A percentile compares a stretch with the other conserved stretches of the same genome.
Evolutionary conservation across 2,329 filamentous ascomycete genomes (phyloP).

Genomic region (Stachybotrys chartarum): DNA sequence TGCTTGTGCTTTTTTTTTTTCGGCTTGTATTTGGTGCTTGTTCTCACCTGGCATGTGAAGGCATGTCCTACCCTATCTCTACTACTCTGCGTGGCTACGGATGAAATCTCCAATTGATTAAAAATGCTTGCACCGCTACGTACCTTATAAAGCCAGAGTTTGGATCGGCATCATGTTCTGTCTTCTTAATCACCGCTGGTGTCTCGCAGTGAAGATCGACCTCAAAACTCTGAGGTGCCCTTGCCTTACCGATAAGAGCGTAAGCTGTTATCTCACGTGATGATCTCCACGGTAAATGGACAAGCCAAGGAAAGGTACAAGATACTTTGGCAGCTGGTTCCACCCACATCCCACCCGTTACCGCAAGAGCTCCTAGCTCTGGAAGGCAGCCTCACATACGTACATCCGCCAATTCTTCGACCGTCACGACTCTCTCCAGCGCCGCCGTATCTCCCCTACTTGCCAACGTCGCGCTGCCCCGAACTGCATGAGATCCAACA

Average conservation of each 20-base stretch:
- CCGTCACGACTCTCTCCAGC: conserved; percentile 8
- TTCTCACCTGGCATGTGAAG: not conserved
- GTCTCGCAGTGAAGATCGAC: too few species aligned
- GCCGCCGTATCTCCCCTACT: conserved; percentile 11
- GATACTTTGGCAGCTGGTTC: not conserved
- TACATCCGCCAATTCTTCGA: conserved; percentile 17
- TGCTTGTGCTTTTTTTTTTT: not conserved
- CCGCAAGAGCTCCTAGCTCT: conserved; percentile 1
- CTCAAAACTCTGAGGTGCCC: too few species aligned
- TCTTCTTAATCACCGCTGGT: too few species aligned
- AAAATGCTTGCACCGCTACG: too few species aligned
- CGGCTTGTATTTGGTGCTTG: too few species aligned
- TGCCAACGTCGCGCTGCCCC: conserved; percentile 5
- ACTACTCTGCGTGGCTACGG: too few species aligned
- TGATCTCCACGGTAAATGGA: not conserved
- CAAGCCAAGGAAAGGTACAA: not conserved
- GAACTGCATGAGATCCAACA: not conserved
- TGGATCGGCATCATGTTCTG: too few species aligned
- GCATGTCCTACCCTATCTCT: too few species aligned
- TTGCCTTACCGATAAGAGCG: too few species aligned
- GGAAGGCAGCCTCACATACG: conserved; percentile 23
- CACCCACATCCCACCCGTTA: not conserved
- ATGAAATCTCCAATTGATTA: too few species aligned
- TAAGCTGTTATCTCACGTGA: not conserved
- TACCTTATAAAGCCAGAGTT: too few species aligned